These are phyloP conservation scores for Colletotrichum coccodes DNA, from an alignment of 2,329 filamentous ascomycete genomes.

Conservation along the genomic window DNA sequence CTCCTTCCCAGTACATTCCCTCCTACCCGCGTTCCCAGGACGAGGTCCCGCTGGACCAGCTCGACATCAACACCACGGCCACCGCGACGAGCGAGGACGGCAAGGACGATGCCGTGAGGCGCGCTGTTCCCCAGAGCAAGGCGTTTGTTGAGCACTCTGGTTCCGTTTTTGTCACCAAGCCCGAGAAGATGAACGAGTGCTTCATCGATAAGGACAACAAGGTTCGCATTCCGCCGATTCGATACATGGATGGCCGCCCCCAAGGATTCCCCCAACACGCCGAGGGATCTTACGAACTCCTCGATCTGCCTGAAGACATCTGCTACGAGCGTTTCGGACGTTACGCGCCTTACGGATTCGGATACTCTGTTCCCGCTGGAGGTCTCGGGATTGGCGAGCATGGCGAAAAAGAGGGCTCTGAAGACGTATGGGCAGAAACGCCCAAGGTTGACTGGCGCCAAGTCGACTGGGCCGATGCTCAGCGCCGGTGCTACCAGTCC, in stretches of 20 bases:
- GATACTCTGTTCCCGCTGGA: constrained; percentile 82
- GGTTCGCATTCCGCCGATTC: constrained; percentile 74
- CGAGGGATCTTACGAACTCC: constrained; percentile 85
- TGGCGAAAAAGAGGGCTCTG: constrained; percentile 83
- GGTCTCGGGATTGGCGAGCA: constrained; percentile 88
- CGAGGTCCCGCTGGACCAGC: constrained; percentile 59
- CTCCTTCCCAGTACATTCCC: constrained; percentile 73
- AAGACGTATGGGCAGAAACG: constrained; percentile 78
- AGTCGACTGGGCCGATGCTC: constrained; percentile 82
- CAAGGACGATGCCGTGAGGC: constrained; percentile 40
- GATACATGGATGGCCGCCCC: constrained; percentile 81
- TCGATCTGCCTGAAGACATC: constrained; percentile 83
- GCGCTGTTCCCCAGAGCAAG: constrained; percentile 57
- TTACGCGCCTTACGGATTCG: constrained; percentile 88
- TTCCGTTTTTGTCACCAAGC: constrained; percentile 45
- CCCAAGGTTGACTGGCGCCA: constrained; percentile 81
- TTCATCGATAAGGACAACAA: constrained; percentile 78
- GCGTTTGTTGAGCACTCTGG: constrained; percentile 59
- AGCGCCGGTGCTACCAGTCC: constrained; percentile 76
- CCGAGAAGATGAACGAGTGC: constrained; percentile 76
- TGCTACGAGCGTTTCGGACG: constrained; percentile 95
- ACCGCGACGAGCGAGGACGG: constrained; percentile 35
- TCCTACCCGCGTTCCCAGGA: constrained; percentile 81
- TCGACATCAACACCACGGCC: constrained; percentile 47
- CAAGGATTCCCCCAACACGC: constrained; percentile 86